Conservation (phyloP, 2,329 filamentous ascomycete genomes). For the Penicillium sp. region DNA sequence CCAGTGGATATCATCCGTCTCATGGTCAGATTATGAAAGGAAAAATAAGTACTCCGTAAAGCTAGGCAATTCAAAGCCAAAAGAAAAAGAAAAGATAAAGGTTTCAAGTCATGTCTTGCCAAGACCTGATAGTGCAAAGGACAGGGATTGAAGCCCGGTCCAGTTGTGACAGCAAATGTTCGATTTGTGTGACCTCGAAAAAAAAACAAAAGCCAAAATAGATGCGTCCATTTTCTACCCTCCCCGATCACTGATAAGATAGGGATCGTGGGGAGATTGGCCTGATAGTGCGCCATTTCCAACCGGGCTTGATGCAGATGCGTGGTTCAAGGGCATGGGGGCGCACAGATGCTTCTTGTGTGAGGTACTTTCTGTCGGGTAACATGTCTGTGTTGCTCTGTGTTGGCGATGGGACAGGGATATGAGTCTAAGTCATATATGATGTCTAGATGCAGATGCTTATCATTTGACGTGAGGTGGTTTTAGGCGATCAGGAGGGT, state of each 20-base stretch:
- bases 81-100: not conserved
- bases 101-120: conserved; percentile 10
- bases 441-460: not conserved
- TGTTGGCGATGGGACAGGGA: not conserved
- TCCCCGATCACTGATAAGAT: not conserved
- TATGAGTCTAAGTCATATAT: not conserved
- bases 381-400: conserved; percentile 4
- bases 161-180: conserved; percentile 1
- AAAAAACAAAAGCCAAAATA: not conserved
- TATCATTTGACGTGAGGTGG: not conserved
- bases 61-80: not conserved
- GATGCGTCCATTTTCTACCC: not conserved
- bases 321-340: conserved; percentile 4
- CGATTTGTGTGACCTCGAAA: conserved; percentile 4
- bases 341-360: not conserved
- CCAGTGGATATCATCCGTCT: not conserved
- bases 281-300: not conserved
- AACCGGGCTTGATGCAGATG: conserved; percentile 4
- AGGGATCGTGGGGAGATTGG: conserved; percentile 4
- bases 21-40: not conserved
- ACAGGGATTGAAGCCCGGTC: conserved; percentile 4
- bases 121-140: conserved; percentile 8
- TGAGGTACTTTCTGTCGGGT: conserved; percentile 5
- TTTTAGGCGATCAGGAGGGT: not conserved
- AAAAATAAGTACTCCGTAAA: not conserved